Evolutionary conservation across 371 early-diverging fungal species (phyloP).

Genomic region (Mucor racemosus): DNA sequence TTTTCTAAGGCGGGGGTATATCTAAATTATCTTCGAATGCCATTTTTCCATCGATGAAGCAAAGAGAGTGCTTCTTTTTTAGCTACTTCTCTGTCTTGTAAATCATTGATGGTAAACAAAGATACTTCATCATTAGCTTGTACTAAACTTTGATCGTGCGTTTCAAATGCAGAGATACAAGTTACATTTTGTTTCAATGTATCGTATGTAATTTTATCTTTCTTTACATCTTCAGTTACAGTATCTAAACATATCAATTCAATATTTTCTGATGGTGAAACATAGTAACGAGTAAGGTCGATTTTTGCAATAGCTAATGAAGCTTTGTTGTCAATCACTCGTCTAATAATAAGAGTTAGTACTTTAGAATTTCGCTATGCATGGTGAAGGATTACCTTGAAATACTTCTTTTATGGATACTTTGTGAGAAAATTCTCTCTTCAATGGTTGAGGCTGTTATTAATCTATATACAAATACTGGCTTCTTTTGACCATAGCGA

Average conservation of each 20-base stretch:
- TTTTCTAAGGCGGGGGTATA: not conserved
- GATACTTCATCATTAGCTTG: not conserved
- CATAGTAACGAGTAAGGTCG: constrained; percentile 12
- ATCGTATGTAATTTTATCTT: constrained; percentile 8
- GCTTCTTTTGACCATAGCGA: constrained; percentile 60
- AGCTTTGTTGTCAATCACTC: constrained; percentile 66
- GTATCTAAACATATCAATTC: not conserved
- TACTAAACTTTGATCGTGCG: not conserved
- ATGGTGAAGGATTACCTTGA: constrained; percentile 34
- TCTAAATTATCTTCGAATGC: not conserved
- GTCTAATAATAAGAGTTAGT: constrained; percentile 33
- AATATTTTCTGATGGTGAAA: not conserved
- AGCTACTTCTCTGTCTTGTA: not conserved
- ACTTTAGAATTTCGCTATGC: not conserved
- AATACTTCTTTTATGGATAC: constrained; percentile 40
- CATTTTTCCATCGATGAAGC: not conserved
- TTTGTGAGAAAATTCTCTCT: constrained; percentile 30
- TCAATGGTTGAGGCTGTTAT: constrained; percentile 54
- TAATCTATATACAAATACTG: constrained; percentile 58
- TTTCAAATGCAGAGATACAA: constrained; percentile 2
- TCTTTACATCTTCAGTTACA: not conserved
- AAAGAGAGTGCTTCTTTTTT: constrained; percentile 5
- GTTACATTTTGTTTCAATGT: not conserved
- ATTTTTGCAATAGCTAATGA: constrained; percentile 8
- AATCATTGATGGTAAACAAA: not conserved